Percentiles rank a stretch among this genome's conserved stretches.
These are phyloP conservation scores for Stropharia rugosoannulata DNA, from an alignment of 768 basidiomycete genomes.

Conservation along the genomic window DNA sequence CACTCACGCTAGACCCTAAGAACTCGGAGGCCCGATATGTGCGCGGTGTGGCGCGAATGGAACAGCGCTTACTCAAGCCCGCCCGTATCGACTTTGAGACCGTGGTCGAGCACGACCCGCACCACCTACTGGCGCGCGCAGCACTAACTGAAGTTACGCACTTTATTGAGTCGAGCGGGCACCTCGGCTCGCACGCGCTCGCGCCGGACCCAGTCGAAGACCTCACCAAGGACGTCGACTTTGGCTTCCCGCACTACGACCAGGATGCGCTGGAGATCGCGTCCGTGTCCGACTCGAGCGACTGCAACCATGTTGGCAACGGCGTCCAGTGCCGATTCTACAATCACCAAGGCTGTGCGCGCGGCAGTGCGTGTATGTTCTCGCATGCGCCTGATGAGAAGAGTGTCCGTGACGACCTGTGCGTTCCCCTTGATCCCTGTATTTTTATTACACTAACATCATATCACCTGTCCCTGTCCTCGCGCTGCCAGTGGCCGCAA, in stretches of 20 bases:
- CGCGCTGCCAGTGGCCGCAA: conserved; percentile 43
- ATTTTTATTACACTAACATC: neutral
- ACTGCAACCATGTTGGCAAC: conserved; percentile 51
- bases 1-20: conserved; percentile 35
- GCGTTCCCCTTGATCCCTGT: conserved; percentile 12
- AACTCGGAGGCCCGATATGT: conserved; percentile 39
- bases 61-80: conserved; percentile 27
- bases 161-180: conserved; percentile 18
- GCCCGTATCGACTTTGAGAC: conserved; percentile 35
- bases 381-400: conserved; percentile 56
- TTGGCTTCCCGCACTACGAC: conserved; percentile 31
- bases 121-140: conserved; percentile 24
- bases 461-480: neutral
- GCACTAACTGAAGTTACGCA: conserved; percentile 25
- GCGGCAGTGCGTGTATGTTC: conserved; percentile 40
- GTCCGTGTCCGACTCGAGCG: conserved; percentile 52
- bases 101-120: conserved; percentile 30
- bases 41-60: conserved; percentile 39
- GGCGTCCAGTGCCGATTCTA: conserved; percentile 55
- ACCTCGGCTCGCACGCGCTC: conserved; percentile 15
- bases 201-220: conserved; percentile 15
- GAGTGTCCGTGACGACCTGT: conserved; percentile 57
- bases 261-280: conserved; percentile 36
- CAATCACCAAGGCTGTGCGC: conserved; percentile 50
- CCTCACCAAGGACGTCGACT: conserved; percentile 25